Evolutionary conservation across 208 protist genomes (phyloP).

Genomic region (Wallacemonas collosoma): DNA sequence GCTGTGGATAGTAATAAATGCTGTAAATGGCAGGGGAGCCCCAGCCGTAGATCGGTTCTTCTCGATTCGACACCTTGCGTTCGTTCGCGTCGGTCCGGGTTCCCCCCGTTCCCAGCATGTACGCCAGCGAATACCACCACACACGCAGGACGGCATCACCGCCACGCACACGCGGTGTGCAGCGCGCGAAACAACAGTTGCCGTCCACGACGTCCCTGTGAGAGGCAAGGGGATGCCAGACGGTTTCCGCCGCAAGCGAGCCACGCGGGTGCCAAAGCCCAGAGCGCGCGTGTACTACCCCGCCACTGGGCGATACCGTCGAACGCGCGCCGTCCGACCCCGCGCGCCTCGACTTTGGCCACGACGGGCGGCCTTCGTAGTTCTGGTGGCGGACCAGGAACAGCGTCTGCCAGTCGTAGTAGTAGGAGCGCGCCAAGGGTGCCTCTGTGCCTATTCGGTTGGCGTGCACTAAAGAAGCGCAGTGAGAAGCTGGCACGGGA

Average conservation of each 20-base stretch:
- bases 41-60: background rate
- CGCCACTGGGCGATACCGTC: background rate
- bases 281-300: background rate
- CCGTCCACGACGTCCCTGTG: background rate
- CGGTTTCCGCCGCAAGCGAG: background rate
- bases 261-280: conserved; percentile 9
- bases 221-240: background rate
- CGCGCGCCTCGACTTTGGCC: background rate
- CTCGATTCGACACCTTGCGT: too few species aligned
- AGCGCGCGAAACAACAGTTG: background rate
- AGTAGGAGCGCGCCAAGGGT: background rate
- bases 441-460: too few species aligned
- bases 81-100: too few species aligned
- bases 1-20: conserved; percentile 6
- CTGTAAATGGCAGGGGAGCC: background rate
- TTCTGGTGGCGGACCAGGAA: conserved; percentile 31
- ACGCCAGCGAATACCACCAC: background rate
- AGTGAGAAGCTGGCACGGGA: background rate
- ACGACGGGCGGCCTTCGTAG: background rate
- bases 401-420: conserved; percentile 27
- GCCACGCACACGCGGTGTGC: background rate
- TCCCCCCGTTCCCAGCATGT: background rate
- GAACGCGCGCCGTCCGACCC: background rate
- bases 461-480: too few species aligned
- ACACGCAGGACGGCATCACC: conserved; percentile 4